phyloP scores from a whole-genome alignment of 2,329 filamentous ascomycete species.

The Ascochyta pisi region DNA sequence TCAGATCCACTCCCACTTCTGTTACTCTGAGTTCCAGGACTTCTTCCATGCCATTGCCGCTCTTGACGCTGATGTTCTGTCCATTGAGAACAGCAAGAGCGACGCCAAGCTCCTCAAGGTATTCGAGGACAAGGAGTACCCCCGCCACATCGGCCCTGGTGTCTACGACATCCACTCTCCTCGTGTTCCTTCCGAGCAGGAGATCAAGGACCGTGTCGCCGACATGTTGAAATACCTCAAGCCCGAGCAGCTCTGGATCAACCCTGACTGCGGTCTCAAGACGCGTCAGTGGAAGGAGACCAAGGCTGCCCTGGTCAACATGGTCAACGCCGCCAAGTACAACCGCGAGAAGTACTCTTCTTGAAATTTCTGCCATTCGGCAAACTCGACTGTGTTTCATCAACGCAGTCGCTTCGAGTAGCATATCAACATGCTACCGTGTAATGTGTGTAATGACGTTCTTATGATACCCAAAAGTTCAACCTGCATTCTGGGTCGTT shows the following conservation, averaged over 20 bases:
- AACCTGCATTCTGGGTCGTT: slow-evolving; percentile 51
- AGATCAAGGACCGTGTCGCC: slow-evolving; percentile 96
- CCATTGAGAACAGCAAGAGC: slow-evolving; percentile 99
- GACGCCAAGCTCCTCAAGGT: slow-evolving; percentile 99
- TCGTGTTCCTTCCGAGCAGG: slow-evolving; percentile 93
- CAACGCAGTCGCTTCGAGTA: slow-evolving; percentile 40
- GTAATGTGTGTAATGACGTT: slow-evolving; percentile 51
- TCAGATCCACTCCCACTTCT: slow-evolving; percentile 99
- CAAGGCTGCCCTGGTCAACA: slow-evolving; percentile 92
- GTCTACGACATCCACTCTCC: slow-evolving; percentile 99
- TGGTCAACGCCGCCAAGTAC: slow-evolving; percentile 98
- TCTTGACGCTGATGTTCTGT: slow-evolving; percentile 96
- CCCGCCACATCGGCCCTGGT: slow-evolving; percentile 97
- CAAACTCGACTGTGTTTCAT: slow-evolving; percentile 39
- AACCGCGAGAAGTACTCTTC: slow-evolving; percentile 89
- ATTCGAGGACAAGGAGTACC: slow-evolving; percentile 96
- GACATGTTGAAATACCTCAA: slow-evolving; percentile 97
- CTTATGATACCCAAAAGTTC: slow-evolving; percentile 54
- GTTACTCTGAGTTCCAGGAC: slow-evolving; percentile 99
- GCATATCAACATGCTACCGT: slow-evolving; percentile 49
- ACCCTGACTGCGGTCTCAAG: slow-evolving; percentile 99
- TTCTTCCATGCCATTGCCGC: slow-evolving; percentile 99
- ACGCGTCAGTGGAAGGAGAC: slow-evolving; percentile 98
- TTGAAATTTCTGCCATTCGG: slow-evolving; percentile 44
- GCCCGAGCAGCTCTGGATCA: slow-evolving; percentile 99